phyloP scores from a whole-genome alignment of 805 yeast genomes.

The Wickerhamomyces bovis region DNA sequence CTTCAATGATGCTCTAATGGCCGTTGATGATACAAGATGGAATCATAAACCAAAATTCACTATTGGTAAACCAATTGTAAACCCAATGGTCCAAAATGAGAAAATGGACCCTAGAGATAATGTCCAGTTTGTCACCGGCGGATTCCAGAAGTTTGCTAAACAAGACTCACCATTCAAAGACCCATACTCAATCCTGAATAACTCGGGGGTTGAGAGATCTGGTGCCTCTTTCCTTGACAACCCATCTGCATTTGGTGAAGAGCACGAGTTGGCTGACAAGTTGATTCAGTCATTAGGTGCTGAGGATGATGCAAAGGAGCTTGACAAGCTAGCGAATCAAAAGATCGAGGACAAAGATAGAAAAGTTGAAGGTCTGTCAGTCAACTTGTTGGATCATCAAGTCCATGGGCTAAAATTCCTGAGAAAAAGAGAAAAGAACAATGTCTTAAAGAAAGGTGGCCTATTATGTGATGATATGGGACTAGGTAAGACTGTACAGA shows the following conservation, averaged over 20 bases:
- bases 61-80: constrained; percentile 5
- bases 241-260: constrained; percentile 5
- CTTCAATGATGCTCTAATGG: constrained; percentile 15
- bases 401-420: constrained; percentile 38
- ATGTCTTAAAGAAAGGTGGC: constrained; percentile 39
- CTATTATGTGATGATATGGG: constrained; percentile 85
- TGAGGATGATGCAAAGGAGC: constrained; percentile 14
- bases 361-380: constrained; percentile 32
- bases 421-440: constrained; percentile 29
- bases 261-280: constrained; percentile 11
- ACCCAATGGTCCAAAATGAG: constrained; percentile 6
- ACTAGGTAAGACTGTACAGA: constrained; percentile 80
- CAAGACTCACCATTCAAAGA: constrained; percentile 19
- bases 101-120: constrained; percentile 8
- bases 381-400: constrained; percentile 40
- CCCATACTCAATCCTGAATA: constrained; percentile 18
- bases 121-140: constrained; percentile 7
- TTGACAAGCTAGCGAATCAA: constrained; percentile 8
- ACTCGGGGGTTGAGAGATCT: constrained; percentile 8
- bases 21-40: constrained; percentile 21
- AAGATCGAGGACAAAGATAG: constrained; percentile 18
- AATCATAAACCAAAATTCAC: background rate
- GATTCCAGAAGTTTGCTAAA: constrained; percentile 15
- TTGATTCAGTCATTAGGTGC: constrained; percentile 11
- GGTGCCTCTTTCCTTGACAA: constrained; percentile 18